Conservation (phyloP, 306 rosid species). For the Prunus mira region DNA sequence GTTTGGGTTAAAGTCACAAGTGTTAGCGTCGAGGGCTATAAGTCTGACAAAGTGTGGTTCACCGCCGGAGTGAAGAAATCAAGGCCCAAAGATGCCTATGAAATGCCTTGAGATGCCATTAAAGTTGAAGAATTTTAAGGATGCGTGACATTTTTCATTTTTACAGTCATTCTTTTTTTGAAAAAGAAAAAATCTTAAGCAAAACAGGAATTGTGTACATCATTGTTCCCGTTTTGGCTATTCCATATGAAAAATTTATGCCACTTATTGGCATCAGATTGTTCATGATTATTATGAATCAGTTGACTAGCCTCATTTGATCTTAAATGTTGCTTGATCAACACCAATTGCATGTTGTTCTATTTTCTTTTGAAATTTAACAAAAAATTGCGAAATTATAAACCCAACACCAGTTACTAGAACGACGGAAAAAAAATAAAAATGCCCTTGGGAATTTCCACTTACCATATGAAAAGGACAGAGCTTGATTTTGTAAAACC, state of each 20-base stretch:
- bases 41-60: constrained; percentile 56
- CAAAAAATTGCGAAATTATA: no score
- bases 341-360: no score
- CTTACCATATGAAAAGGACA: no score
- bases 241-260: background rate
- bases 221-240: background rate
- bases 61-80: constrained; percentile 45
- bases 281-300: no score
- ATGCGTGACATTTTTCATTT: background rate
- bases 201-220: background rate
- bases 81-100: constrained; percentile 51
- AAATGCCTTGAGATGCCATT: constrained; percentile 42
- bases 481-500: no score
- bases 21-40: constrained; percentile 49
- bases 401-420: no score
- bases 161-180: background rate
- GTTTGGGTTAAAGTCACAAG: constrained; percentile 53
- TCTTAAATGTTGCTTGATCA: no score
- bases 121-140: constrained; percentile 35
- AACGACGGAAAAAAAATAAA: no score
- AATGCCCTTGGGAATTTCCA: no score
- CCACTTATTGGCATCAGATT: background rate
- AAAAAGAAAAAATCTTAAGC: background rate
- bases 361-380: no score
- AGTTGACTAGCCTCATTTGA: no score